Conservation (phyloP, 2,329 filamentous ascomycete genomes). For the Calonectria honghensis region DNA sequence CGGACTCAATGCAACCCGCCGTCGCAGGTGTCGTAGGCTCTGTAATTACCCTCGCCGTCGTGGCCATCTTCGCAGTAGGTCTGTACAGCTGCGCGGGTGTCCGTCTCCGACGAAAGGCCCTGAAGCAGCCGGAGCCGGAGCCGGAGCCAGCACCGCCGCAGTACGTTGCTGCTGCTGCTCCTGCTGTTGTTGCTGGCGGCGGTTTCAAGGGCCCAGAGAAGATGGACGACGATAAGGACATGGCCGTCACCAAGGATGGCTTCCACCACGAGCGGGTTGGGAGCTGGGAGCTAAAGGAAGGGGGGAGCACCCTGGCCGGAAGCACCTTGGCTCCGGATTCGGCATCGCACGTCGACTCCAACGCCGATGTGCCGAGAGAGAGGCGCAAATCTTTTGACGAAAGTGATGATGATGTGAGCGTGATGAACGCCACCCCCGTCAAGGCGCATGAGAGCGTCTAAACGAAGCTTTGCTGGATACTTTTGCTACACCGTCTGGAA, state of each 20-base stretch:
- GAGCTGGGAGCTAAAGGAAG: slow-evolving; percentile 68
- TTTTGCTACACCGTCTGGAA: too few relatives aligned
- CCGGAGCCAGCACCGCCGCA: neutral
- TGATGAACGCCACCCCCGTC: slow-evolving; percentile 61
- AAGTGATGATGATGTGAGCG: slow-evolving; percentile 60
- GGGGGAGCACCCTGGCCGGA: slow-evolving; percentile 41
- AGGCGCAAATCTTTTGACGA: slow-evolving; percentile 50
- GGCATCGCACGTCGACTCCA: slow-evolving; percentile 49
- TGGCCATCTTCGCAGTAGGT: slow-evolving; percentile 58
- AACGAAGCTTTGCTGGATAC: neutral
- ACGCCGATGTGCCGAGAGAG: slow-evolving; percentile 48
- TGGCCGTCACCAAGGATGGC: slow-evolving; percentile 63
- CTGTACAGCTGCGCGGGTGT: slow-evolving; percentile 60
- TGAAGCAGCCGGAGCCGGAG: slow-evolving; percentile 17
- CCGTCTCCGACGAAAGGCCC: slow-evolving; percentile 53
- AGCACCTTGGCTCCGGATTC: slow-evolving; percentile 38
- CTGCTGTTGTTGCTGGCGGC: slow-evolving; percentile 49
- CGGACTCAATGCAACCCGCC: slow-evolving; percentile 57
- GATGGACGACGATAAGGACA: slow-evolving; percentile 65
- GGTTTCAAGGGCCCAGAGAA: slow-evolving; percentile 69
- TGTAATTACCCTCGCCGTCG: slow-evolving; percentile 60
- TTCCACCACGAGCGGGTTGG: slow-evolving; percentile 67
- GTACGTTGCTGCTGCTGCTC: slow-evolving; percentile 42
- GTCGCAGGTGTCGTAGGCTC: slow-evolving; percentile 70
- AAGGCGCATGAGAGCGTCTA: slow-evolving; percentile 63